Conservation (phyloP, 495 filamentous ascomycete species). For the Daldinia childiae region DNA sequence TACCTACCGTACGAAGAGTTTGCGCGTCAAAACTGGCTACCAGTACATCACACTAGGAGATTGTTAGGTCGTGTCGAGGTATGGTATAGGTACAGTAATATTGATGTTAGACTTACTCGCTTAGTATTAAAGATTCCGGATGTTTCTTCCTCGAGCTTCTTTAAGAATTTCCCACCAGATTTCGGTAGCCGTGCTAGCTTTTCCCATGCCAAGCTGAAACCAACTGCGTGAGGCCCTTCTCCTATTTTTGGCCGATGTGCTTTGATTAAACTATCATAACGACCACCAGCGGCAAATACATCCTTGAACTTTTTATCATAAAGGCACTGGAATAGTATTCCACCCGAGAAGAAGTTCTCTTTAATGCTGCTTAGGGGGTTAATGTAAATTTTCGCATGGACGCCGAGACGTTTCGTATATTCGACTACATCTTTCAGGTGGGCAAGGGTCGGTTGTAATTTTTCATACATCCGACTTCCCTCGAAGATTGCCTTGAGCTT, state of each 20-base stretch:
- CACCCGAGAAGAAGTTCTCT: constrained; percentile 89
- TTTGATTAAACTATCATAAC: constrained; percentile 87
- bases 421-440: constrained; percentile 79
- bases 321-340: constrained; percentile 89
- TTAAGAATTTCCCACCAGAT: constrained; percentile 68
- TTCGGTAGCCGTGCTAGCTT: constrained; percentile 74
- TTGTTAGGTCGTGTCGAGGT: constrained; percentile 25
- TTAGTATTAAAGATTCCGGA: constrained; percentile 69
- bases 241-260: constrained; percentile 70
- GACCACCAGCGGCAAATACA: constrained; percentile 92
- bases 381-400: constrained; percentile 83
- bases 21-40: constrained; percentile 85
- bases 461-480: constrained; percentile 71
- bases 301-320: constrained; percentile 84
- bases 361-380: constrained; percentile 88
- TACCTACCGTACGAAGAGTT: constrained; percentile 76
- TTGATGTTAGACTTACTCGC: constrained; percentile 59
- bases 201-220: constrained; percentile 92
- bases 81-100: not conserved
- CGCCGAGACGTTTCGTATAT: constrained; percentile 77
- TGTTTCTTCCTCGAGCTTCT: constrained; percentile 67
- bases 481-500: constrained; percentile 79
- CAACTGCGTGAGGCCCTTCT: constrained; percentile 77
- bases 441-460: constrained; percentile 74
- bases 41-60: constrained; percentile 80